phyloP scores from a whole-genome alignment of 192 early-diverging fungal genomes.

The Dissophora globulifera region DNA sequence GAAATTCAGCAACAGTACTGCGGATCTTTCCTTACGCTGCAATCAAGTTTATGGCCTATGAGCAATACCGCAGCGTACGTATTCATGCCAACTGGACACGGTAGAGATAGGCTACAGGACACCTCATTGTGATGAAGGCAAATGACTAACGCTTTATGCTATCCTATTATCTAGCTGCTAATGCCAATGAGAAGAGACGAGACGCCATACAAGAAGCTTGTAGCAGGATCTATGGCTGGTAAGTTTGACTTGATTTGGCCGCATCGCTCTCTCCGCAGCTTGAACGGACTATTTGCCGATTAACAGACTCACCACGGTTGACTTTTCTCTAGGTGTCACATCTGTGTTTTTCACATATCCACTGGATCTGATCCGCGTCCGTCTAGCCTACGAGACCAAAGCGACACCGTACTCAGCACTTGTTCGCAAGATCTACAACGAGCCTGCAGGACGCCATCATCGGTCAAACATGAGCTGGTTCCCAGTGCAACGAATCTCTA shows the following conservation, averaged over 20 bases:
- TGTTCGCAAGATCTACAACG: slow-evolving; percentile 76
- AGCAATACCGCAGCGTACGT: slow-evolving; percentile 80
- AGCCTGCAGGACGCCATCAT: slow-evolving; percentile 67
- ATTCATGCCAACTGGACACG: not conserved
- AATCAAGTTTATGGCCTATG: slow-evolving; percentile 97
- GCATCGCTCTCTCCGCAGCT: no score
- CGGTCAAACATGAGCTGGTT: slow-evolving; percentile 24
- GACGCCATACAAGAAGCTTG: slow-evolving; percentile 75
- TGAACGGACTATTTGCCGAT: no score
- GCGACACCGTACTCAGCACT: slow-evolving; percentile 40
- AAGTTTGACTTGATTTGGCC: no score
- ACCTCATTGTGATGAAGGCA: no score
- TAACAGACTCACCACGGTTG: no score
- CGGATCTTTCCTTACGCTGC: slow-evolving; percentile 97
- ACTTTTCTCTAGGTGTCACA: slow-evolving; percentile 73
- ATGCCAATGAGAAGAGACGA: slow-evolving; percentile 60
- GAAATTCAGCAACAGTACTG: slow-evolving; percentile 92
- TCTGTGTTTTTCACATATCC: slow-evolving; percentile 94
- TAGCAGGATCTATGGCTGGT: slow-evolving; percentile 84
- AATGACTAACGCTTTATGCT: not conserved
- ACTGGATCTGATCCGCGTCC: slow-evolving; percentile 92
- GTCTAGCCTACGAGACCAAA: slow-evolving; percentile 88
- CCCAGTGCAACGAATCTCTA: slow-evolving; percentile 57
- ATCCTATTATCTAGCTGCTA: slow-evolving; percentile 24
- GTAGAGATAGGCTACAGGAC: no score